Base-by-base conservation (phyloP, 495 filamentous ascomycete genomes). In the Neurospora terricola region DNA sequence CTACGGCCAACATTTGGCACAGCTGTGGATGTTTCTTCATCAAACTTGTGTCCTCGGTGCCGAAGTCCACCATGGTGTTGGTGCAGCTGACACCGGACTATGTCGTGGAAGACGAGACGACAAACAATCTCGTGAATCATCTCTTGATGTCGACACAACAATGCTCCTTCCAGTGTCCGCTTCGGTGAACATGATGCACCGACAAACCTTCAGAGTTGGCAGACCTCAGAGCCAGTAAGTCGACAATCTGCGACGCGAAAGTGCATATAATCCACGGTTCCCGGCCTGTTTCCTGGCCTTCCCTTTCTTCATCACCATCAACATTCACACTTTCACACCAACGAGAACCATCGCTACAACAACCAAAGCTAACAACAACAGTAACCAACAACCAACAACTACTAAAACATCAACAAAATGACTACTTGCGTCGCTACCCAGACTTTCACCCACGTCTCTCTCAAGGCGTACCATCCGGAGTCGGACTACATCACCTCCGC, bases 211-310 rank as follows among this genome's bases (percentile, higher is more conserved):
- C 54, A 66, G 27, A 66, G 3, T 66, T 36, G 54, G 27, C 14
- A 9, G 0, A 2, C 54, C 6, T 0, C 2, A 0, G 14, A 18
- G 12, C 1, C 14, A 9, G 14, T 1, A 2, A 34, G 6, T 5
- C 27, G 14, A 34, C 27, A 66, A 14, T 66, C 14, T 34, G 27
- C 27, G 30, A 34, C 23, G 34, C 27, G 23, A 34, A 34, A 66
- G 30, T 66, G 54, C 54, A 66, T 66, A 66, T 34, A 66, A 66
- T 5, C 5, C 34, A 27, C 54, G 5, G 8, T 34, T 36, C 54
- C 54, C 27, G 54, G 34, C 54, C 54, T 66, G 27, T 66, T 34
- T 4, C 27, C 27, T 66, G 54, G 54, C 6, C 54, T 34, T 66
- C 27, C 30, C 23, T 66, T 66, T 18, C 7, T 27, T 66, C 54